Conservation (phyloP, 768 basidiomycete genomes). For the Suillus discolor region DNA sequence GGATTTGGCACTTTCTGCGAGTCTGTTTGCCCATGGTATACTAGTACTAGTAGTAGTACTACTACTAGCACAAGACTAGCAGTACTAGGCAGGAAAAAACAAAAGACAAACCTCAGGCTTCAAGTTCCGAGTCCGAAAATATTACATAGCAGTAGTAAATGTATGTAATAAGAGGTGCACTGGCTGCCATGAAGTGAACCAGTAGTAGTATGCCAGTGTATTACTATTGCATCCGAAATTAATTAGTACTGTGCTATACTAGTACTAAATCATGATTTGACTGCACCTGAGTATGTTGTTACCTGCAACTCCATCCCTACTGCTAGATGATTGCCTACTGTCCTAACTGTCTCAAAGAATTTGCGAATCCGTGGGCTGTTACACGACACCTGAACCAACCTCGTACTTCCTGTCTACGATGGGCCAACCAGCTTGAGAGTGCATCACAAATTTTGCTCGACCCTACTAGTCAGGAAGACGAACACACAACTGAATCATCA, state of each 20-base stretch:
- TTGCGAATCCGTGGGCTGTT: background rate
- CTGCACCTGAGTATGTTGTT: no score
- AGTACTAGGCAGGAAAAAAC: background rate
- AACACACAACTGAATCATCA: no score
- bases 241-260: no score
- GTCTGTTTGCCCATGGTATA: background rate
- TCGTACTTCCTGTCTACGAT: background rate
- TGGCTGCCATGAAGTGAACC: no score
- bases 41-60: no score
- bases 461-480: background rate
- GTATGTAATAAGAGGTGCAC: no score
- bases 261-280: no score
- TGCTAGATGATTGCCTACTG: background rate
- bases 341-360: background rate
- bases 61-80: background rate
- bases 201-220: no score
- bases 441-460: background rate
- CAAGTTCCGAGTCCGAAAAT: background rate
- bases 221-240: no score
- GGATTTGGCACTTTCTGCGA: background rate
- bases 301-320: no score
- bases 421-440: background rate
- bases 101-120: background rate
- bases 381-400: background rate
- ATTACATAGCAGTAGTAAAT: no score